phyloP scores from a whole-genome alignment of 1,284 basidiomycete genomes.

The Fomitiporia mediterranea region DNA sequence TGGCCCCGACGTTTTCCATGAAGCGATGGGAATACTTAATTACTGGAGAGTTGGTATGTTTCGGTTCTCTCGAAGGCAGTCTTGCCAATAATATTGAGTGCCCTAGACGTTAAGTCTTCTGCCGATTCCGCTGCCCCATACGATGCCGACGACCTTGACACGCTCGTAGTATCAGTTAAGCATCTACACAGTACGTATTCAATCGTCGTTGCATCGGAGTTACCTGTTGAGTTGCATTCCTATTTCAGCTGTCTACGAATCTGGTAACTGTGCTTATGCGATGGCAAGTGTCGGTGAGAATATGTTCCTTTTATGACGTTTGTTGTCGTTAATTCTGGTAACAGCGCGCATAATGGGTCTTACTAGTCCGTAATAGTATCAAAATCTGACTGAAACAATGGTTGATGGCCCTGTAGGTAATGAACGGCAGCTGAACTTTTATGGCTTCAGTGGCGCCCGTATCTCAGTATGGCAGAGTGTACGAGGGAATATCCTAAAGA shows the following conservation, averaged over 20 bases:
- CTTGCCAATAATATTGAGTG: background rate
- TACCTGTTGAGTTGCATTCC: background rate
- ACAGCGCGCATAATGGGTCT: constrained; percentile 7
- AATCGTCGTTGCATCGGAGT: too few species aligned
- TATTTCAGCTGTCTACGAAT: background rate
- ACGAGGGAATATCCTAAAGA: constrained; percentile 20
- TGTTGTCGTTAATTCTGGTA: background rate
- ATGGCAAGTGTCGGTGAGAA: background rate
- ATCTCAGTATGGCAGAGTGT: constrained; percentile 33
- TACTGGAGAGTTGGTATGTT: constrained; percentile 10
- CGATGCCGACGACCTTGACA: background rate
- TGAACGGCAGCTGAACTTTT: constrained; percentile 30
- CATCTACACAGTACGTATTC: constrained; percentile 4
- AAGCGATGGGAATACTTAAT: constrained; percentile 9
- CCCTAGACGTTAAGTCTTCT: constrained; percentile 13
- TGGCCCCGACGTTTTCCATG: background rate
- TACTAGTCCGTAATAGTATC: background rate
- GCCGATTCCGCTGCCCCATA: constrained; percentile 9
- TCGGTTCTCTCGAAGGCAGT: background rate
- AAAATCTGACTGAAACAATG: background rate
- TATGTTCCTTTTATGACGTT: background rate
- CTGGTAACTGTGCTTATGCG: background rate
- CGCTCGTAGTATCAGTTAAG: constrained; percentile 4
- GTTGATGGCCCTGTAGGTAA: background rate
- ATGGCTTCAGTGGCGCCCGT: constrained; percentile 35